These are phyloP conservation scores for Aegilops sharonensis DNA, from an alignment of 176 grass and related monocot species.

Conservation along the genomic window DNA sequence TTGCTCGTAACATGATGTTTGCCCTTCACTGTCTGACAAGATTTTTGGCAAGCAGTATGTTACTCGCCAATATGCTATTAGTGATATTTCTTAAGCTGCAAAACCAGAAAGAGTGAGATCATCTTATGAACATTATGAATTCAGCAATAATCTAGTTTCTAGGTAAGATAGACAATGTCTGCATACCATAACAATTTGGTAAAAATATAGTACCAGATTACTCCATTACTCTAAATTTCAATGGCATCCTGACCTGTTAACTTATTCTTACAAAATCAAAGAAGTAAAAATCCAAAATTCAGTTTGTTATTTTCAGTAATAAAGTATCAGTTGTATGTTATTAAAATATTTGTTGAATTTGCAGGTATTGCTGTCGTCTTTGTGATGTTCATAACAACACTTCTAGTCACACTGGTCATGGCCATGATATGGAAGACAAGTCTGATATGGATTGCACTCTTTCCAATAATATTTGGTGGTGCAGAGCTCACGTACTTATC, in stretches of 20 bases:
- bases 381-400: constrained; percentile 69
- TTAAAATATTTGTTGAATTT: not conserved
- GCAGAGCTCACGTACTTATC: constrained; percentile 60
- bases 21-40: not conserved
- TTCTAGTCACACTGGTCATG: constrained; percentile 64
- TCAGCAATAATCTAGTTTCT: not conserved
- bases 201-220: not conserved
- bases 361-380: constrained; percentile 73
- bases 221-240: not conserved
- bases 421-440: constrained; percentile 62
- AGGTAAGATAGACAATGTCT: not conserved
- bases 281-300: not conserved
- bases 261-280: not conserved
- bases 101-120: not conserved
- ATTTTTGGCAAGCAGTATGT: not conserved
- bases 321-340: constrained; percentile 17
- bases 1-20: not conserved
- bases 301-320: not conserved
- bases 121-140: not conserved
- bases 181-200: not conserved
- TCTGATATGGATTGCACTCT: constrained; percentile 42
- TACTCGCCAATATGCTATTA: not conserved
- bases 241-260: not conserved
- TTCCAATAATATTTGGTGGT: constrained; percentile 46
- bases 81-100: not conserved